Evolutionary conservation across 345 rosid species (phyloP).

Genomic region (Theobroma cacao): DNA sequence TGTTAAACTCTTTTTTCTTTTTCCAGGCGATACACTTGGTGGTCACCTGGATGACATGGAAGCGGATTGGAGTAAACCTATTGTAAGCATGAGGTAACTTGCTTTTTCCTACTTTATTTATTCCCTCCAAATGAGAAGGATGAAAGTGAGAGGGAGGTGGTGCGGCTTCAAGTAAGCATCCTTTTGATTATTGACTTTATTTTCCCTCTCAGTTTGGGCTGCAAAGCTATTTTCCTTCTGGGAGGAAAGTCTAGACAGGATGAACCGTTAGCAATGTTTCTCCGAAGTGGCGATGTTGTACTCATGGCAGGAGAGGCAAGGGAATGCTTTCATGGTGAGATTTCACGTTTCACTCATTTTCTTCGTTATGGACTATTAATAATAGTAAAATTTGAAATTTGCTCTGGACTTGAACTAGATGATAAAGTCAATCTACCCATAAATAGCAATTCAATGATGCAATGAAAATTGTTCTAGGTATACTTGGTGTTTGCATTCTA

Average conservation of each 20-base stretch:
- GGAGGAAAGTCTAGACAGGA: conserved; percentile 87
- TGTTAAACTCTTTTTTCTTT: background rate
- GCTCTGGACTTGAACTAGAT: background rate
- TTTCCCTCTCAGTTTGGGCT: conserved; percentile 63
- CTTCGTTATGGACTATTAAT: background rate
- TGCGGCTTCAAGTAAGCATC: background rate
- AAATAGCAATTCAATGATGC: background rate
- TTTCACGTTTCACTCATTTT: background rate
- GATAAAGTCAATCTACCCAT: background rate
- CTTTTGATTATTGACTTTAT: background rate
- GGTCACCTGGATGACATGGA: conserved; percentile 99
- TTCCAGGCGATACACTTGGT: conserved; percentile 85
- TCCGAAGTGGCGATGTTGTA: conserved; percentile 88
- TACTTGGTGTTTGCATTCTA: background rate
- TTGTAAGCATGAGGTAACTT: conserved; percentile 87
- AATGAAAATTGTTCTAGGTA: background rate
- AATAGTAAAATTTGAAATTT: background rate
- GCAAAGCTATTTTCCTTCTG: conserved; percentile 92
- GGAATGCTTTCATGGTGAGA: conserved; percentile 86
- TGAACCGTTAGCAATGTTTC: conserved; percentile 81
- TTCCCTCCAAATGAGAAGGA: background rate
- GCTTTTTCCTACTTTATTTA: background rate
- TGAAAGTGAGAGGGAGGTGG: background rate
- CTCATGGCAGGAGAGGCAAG: conserved; percentile 97
- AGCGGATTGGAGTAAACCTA: conserved; percentile 92